Evolutionary conservation across 164 flowering plant genomes (phyloP).

Genomic region (Berberis thunbergii): DNA sequence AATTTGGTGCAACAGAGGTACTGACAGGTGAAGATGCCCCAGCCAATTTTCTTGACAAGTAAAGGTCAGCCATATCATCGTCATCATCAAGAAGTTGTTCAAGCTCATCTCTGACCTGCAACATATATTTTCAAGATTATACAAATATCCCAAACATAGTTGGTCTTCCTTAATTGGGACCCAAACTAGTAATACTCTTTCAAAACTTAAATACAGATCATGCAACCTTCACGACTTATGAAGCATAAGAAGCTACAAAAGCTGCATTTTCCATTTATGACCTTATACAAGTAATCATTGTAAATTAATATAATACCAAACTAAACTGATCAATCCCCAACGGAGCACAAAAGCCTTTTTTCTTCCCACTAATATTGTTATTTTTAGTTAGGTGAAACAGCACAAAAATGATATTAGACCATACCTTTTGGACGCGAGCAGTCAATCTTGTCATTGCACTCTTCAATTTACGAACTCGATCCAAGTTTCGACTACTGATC

Average conservation of each 20-base stretch:
- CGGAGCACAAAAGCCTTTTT: too few relatives aligned
- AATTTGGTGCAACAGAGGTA: constrained; percentile 49
- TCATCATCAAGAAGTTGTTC: constrained; percentile 95
- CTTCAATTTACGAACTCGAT: constrained; percentile 89
- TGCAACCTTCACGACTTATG: neutral
- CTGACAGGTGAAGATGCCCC: constrained; percentile 58
- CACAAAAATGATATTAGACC: neutral
- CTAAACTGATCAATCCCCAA: too few relatives aligned
- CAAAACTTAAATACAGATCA: neutral
- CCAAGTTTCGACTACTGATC: constrained; percentile 97
- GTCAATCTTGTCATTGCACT: constrained; percentile 95
- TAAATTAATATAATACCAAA: too few relatives aligned
- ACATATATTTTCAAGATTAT: neutral
- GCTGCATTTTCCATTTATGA: neutral
- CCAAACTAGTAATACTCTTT: too few relatives aligned
- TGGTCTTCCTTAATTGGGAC: too few relatives aligned
- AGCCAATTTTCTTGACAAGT: constrained; percentile 70
- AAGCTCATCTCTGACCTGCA: constrained; percentile 90
- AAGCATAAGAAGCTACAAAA: neutral
- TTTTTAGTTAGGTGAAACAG: too few relatives aligned
- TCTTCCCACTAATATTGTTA: too few relatives aligned
- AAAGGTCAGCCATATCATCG: constrained; percentile 95
- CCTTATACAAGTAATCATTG: neutral
- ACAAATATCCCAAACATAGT: too few relatives aligned
- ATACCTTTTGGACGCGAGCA: constrained; percentile 92